Conservation (phyloP, 176 grass and related monocot species). For the Rhynchospora pubera region DNA sequence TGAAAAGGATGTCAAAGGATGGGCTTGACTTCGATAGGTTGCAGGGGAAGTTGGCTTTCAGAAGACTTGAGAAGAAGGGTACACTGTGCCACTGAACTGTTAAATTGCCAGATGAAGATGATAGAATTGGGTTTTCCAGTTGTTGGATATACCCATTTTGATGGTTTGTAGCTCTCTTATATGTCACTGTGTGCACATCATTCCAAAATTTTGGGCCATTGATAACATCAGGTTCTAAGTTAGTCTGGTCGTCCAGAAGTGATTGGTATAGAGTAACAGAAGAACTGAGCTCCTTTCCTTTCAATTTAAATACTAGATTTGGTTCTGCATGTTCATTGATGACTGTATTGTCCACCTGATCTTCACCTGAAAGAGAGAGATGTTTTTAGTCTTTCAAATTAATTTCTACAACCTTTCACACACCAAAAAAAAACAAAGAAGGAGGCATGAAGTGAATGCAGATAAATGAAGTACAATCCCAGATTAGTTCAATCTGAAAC, state of each 20-base stretch:
- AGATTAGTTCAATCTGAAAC: background rate
- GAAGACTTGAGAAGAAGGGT: slow-evolving; percentile 63
- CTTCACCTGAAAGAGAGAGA: slow-evolving; percentile 28
- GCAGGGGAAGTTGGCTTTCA: slow-evolving; percentile 67
- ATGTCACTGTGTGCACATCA: slow-evolving; percentile 59
- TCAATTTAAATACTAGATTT: slow-evolving; percentile 61
- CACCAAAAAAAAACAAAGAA: background rate
- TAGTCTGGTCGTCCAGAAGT: slow-evolving; percentile 68
- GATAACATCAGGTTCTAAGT: slow-evolving; percentile 69
- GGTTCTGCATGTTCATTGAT: slow-evolving; percentile 20
- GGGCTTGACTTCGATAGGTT: slow-evolving; percentile 57
- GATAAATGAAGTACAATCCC: background rate
- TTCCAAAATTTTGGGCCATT: slow-evolving; percentile 76
- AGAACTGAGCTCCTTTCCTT: slow-evolving; percentile 64
- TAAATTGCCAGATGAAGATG: slow-evolving; percentile 27
- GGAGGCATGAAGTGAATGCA: background rate
- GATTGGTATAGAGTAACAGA: slow-evolving; percentile 85
- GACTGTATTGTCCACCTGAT: slow-evolving; percentile 23
- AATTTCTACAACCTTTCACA: background rate
- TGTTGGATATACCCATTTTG: slow-evolving; percentile 12
- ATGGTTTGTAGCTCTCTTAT: slow-evolving; percentile 40
- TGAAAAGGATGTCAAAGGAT: slow-evolving; percentile 85
- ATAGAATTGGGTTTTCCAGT: slow-evolving; percentile 1
- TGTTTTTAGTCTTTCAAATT: slow-evolving; percentile 5
- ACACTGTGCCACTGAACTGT: slow-evolving; percentile 46